Conservation (phyloP, 768 basidiomycete species). For the Serendipita indica region DNA sequence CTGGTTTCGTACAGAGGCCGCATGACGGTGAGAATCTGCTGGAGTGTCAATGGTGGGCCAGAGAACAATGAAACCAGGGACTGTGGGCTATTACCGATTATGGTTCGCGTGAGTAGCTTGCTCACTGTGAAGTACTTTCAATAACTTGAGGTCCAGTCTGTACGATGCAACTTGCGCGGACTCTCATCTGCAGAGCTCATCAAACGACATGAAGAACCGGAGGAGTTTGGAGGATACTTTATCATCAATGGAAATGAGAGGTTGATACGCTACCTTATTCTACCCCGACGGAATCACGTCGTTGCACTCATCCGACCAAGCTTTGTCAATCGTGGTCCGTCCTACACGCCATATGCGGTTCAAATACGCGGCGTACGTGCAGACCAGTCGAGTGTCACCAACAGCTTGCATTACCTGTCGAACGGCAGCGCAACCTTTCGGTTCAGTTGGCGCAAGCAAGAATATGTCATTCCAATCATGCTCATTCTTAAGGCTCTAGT, state of each 20-base stretch:
- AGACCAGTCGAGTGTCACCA: constrained; percentile 87
- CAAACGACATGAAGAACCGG: constrained; percentile 82
- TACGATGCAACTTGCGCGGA: constrained; percentile 77
- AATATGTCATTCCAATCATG: constrained; percentile 97
- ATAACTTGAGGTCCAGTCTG: constrained; percentile 40
- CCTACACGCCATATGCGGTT: constrained; percentile 87
- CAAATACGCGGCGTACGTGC: constrained; percentile 89
- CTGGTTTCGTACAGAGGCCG: constrained; percentile 82
- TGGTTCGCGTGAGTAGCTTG: constrained; percentile 68
- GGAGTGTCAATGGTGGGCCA: constrained; percentile 60
- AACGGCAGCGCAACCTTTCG: constrained; percentile 95
- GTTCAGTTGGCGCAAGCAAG: constrained; percentile 94
- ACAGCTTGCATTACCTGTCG: constrained; percentile 92
- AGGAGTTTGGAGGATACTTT: constrained; percentile 98
- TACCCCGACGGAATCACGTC: constrained; percentile 91
- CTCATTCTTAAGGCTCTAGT: constrained; percentile 88
- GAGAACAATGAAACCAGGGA: constrained; percentile 60
- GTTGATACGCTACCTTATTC: constrained; percentile 91
- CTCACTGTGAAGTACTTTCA: neutral
- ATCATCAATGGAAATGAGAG: constrained; percentile 98
- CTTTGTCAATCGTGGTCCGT: constrained; percentile 83
- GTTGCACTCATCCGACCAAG: constrained; percentile 83
- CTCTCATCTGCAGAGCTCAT: constrained; percentile 81
- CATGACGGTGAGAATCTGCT: constrained; percentile 75
- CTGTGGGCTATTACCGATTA: constrained; percentile 86